Base-by-base conservation (phyloP, 257 asterid species). In the Eustoma russellianum region DNA sequence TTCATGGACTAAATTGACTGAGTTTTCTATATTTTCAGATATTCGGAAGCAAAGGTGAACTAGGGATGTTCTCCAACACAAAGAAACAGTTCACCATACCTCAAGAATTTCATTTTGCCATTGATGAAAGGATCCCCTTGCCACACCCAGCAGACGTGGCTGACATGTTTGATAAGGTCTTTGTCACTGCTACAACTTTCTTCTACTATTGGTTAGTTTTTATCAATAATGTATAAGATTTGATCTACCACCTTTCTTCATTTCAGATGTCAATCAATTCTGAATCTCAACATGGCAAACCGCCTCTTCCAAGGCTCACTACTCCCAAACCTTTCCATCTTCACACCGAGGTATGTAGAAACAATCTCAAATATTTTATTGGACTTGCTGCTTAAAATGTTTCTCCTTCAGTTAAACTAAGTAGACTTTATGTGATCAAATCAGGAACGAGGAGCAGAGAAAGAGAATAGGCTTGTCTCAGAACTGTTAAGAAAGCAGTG, bases 381-480 rank as follows among this genome's bases (percentile, higher is more conserved):
- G 52, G 48, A 49, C 30, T 9, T 14, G 41, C 3, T 12, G 9
- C 24, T 10, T 3, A 41, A 10, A 0, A n/a, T 12, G 38, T 38
- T 38, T 38, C 12, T 7, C 43, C 9, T 38, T 38, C 43, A 38
- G 12, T 38, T 38, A 8, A 38, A 38, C 12, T 7, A 5, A 38
- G 43, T 11, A 11, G 2, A 38, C 46, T 43, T 41, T 63, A 48
- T 5, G 12, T 6, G 0, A 12, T 40, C 24, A 17, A 18, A 33
- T 17, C 72, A 90, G 98, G 95, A 85, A 73, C 77, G 99, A 79
- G 99, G 99, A 35, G 76, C 73, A 5, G 95, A 88, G 71, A 88
- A 92, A 70, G 95, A 79, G 79, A 78, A 61, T 63, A 83, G 73
- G 43, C 41, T 78, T 46, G 68, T 66, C 5, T 72, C 69, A 66